Conservation (phyloP, 2,329 filamentous ascomycete genomes). For the Colletotrichum sp. region DNA sequence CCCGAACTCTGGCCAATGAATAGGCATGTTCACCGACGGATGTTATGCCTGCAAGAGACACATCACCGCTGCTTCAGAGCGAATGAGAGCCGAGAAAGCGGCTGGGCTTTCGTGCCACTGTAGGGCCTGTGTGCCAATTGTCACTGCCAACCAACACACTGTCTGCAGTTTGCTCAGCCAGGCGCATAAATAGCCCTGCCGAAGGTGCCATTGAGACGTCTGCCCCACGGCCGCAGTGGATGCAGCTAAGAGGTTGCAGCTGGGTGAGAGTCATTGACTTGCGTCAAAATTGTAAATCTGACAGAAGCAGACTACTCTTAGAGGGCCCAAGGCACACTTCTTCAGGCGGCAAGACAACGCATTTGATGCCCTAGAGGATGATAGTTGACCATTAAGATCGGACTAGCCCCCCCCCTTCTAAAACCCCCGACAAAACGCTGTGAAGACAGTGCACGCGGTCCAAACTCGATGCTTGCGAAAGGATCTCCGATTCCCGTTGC, state of each 20-base stretch:
- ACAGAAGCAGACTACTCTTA: background rate
- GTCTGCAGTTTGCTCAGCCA: background rate
- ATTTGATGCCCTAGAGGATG: background rate
- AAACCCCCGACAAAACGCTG: background rate
- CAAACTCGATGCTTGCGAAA: background rate
- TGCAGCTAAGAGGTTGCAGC: background rate
- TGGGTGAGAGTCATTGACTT: background rate
- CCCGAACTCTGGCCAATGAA: background rate
- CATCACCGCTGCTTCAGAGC: background rate
- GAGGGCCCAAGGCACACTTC: background rate
- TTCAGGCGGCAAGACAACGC: background rate
- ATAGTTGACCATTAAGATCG: background rate
- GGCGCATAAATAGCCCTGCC: background rate
- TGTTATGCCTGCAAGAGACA: background rate
- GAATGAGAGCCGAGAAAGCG: background rate
- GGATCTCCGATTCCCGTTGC: background rate
- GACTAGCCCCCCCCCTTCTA: background rate
- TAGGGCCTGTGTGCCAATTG: background rate
- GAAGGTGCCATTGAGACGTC: background rate
- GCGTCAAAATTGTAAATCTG: background rate
- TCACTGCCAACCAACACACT: background rate
- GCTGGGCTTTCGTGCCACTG: background rate
- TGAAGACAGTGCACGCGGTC: background rate
- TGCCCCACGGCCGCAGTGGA: background rate
- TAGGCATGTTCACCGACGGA: background rate